phyloP scores from a whole-genome alignment of 169 alveolate genomes.

The Eimeria tenella region DNA sequence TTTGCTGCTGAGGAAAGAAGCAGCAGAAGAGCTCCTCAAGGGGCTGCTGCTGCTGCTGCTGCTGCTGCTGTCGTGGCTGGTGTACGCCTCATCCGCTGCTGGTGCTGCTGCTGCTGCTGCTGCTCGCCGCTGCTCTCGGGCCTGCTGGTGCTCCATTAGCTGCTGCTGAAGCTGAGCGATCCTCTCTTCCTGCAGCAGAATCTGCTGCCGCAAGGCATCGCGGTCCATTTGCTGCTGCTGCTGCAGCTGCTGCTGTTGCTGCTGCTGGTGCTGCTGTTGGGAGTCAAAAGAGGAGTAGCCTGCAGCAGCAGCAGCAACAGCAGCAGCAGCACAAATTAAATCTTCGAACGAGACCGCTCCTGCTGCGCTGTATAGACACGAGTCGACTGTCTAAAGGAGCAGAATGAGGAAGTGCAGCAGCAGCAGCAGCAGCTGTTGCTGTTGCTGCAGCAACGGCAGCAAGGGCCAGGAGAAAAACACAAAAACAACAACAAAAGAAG shows the following conservation, averaged over 20 bases:
- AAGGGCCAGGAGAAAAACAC: not conserved
- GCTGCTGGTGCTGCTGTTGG: no score
- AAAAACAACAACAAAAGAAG: not conserved
- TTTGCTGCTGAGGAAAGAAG: no score
- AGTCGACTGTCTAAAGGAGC: not conserved
- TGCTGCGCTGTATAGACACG: no score
- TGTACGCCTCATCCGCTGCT: not conserved
- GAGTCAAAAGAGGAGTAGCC: no score
- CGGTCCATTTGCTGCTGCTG: not conserved
- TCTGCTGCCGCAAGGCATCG: not conserved
- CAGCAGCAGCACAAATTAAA: no score
- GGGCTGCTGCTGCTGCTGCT: no score
- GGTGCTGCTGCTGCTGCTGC: not conserved
- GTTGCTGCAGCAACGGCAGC: not conserved
- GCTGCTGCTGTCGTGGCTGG: not conserved
- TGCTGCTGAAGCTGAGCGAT: not conserved
- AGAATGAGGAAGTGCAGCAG: not conserved
- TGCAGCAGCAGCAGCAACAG: constrained; percentile 18
- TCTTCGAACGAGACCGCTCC: no score
- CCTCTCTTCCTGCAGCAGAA: constrained; percentile 13
- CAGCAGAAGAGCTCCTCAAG: no score
- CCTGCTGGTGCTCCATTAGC: constrained; percentile 1
- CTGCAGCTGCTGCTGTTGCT: not conserved
- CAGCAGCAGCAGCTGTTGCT: not conserved
- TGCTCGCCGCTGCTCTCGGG: not conserved